Evolutionary conservation across 2,329 filamentous ascomycete genomes (phyloP).

Genomic region (Phaeosphaeria sp.): DNA sequence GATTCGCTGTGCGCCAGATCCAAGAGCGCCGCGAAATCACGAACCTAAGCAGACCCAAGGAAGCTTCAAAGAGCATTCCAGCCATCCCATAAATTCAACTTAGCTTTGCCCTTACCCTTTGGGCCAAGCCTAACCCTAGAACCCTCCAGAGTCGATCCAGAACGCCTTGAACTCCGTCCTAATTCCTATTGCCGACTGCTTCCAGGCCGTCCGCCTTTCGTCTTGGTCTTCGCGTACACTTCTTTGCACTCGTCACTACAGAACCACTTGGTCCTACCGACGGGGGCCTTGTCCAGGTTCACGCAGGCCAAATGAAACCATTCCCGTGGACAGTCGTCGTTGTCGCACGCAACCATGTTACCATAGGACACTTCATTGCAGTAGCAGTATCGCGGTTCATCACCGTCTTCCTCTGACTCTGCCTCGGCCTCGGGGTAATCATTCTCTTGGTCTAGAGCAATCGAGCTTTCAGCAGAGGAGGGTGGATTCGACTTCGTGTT

Average conservation of each 20-base stretch:
- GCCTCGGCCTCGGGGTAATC: slow-evolving; percentile 45
- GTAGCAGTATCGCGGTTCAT: slow-evolving; percentile 68
- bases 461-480: slow-evolving; percentile 41
- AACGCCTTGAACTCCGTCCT: slow-evolving; percentile 48
- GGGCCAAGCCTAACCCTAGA: slow-evolving; percentile 38
- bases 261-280: slow-evolving; percentile 49
- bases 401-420: slow-evolving; percentile 48
- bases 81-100: slow-evolving; percentile 44
- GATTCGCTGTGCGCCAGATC: slow-evolving; percentile 14
- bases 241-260: slow-evolving; percentile 50
- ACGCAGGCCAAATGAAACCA: slow-evolving; percentile 74
- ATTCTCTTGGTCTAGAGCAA: slow-evolving; percentile 41
- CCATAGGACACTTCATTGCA: slow-evolving; percentile 70
- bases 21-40: slow-evolving; percentile 24
- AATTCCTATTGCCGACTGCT: slow-evolving; percentile 51
- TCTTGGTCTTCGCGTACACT: slow-evolving; percentile 34
- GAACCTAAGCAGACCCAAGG: slow-evolving; percentile 31
- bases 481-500: slow-evolving; percentile 38
- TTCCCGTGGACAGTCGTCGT: slow-evolving; percentile 67
- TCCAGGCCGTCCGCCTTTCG: slow-evolving; percentile 44
- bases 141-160: slow-evolving; percentile 34
- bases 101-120: slow-evolving; percentile 43
- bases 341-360: slow-evolving; percentile 73
- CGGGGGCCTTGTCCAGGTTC: slow-evolving; percentile 65
- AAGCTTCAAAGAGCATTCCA: slow-evolving; percentile 45